Base-by-base conservation (phyloP, 352 stramenopile genomes). In the Phytophthora cryptogea region DNA sequence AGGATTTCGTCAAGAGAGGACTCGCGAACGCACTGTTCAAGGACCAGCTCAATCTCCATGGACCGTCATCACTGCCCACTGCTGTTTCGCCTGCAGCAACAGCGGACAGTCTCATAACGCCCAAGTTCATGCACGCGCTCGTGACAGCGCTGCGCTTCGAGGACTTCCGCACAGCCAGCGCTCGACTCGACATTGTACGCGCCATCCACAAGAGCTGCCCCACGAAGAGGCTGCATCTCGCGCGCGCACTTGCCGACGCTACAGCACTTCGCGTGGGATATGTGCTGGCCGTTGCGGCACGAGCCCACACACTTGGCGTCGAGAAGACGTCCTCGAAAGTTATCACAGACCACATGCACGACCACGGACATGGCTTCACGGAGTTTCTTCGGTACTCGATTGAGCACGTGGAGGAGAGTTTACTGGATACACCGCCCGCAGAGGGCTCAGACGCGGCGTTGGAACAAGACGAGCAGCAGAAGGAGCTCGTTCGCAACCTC, bases 131-230 rank as follows among this genome's bases (percentile, higher is more conserved):
- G 46, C 86, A 95, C 54, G 80, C 81, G 35, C 78, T 95, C 1
- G 82, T 95, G 28, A 90, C 72, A 5, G 83, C 88, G 14, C 68
- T 93, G 62, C 86, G 86, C 36, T 95, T 93, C 41, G 86, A 95
- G 59, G 86, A 95, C 59, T 93, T 89, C 54, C 86, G 86, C n/a
- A 91, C 80, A 9, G 80, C 86, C 41, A 95, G 86, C 41, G 79
- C 81, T 9, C 76, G 86, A 9, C 72, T 93, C 14, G 84, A 93
- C 43, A 92, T 95, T 28, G 45, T 95, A 23, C 86, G 86, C 17
- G 86, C 86, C n/a, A 91, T 95, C 58, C 86, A 92, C 68, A 88
- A 90, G 50, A 87, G 76, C 51, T 93, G 79, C 36, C 76, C 83
- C 5, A 71, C 60, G 58, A 92, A 92, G 58, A 78, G 84, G 2